Base-by-base conservation (phyloP, 1,284 basidiomycete genomes). In the Irpex rosettiformis region DNA sequence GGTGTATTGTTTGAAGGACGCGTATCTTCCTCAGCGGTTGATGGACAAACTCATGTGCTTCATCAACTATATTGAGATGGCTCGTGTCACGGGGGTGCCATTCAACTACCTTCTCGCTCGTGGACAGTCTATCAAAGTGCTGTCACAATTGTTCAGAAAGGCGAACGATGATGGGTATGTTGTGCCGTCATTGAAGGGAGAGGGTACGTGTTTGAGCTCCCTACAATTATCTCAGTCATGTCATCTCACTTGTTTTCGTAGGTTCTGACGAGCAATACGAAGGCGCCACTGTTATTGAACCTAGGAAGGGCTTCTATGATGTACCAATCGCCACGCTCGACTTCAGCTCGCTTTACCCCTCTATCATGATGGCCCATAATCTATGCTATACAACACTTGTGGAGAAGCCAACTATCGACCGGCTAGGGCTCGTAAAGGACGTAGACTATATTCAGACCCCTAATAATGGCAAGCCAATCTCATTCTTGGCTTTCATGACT, bases 321-420 rank as follows among this genome's bases (percentile, higher is more conserved):
- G 84, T 88, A 0, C 95, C 95, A 0, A 97, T 98, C 66, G 94
- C 96, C 4, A 98, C 95, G 0, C 83, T 98, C 45, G 95, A 98
- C 82, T 98, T 98, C 75, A 94, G 93, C 58, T 97, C 94, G 0
- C 80, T 98, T 64, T 98, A 98, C 72, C 95, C 95, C 0, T 98
- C 96, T 0, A 98, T 98, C 75, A 98, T 98, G 95, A 97, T 97
- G 94, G 96, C 95, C 0, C 96, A 98, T 71, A 98, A 98, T 69
- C 77, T 98, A 1, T 98, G 95, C 72, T 98, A 98, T 69, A 97
- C 96, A 0, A 96, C 96, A 0, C 77, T 97, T 13, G 72, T 96
- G 22, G 91, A 96, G 64, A 91, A 87, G 69, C 58, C 64, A 3
- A 90, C 88, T 0, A 88, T 95, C 18, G 89, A 94, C 21, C 83